These are phyloP conservation scores for Leishmania aethiopica DNA, from an alignment of 208 protist species.

Conservation along the genomic window DNA sequence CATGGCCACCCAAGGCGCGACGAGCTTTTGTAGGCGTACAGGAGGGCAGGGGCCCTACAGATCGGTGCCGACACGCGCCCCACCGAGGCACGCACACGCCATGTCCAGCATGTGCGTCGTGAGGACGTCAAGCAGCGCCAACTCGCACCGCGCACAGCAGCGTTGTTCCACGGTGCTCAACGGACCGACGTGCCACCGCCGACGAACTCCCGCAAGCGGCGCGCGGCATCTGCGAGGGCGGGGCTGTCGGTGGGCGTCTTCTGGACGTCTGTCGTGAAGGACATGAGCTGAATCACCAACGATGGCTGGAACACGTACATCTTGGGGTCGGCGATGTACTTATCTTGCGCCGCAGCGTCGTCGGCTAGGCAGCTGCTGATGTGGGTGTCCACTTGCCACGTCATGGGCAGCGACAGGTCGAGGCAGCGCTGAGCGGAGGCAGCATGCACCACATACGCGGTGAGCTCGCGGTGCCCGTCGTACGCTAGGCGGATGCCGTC, in stretches of 20 bases:
- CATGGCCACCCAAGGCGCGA: neutral
- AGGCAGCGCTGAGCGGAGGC: slow-evolving; percentile 76
- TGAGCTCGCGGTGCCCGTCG: slow-evolving; percentile 89
- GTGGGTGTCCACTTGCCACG: slow-evolving; percentile 93
- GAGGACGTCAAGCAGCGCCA: neutral
- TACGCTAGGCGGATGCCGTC: slow-evolving; percentile 84
- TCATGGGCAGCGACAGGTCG: slow-evolving; percentile 82
- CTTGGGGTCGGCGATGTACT: slow-evolving; percentile 88
- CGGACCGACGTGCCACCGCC: slow-evolving; percentile 85
- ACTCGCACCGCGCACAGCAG: neutral
- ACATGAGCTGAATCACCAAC: slow-evolving; percentile 86
- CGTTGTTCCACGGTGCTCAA: slow-evolving; percentile 13
- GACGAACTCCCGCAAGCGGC: slow-evolving; percentile 91
- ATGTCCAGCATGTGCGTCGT: neutral
- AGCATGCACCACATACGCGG: slow-evolving; percentile 83
- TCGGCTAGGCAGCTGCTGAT: slow-evolving; percentile 74
- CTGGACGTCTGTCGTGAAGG: slow-evolving; percentile 91
- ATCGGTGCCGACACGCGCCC: neutral
- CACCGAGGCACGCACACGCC: neutral
- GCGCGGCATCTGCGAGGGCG: slow-evolving; percentile 79
- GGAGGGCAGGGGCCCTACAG: neutral
- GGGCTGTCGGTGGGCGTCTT: slow-evolving; percentile 74
- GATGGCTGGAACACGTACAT: slow-evolving; percentile 91
- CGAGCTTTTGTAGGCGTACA: neutral
- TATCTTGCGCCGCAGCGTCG: slow-evolving; percentile 59